Base-by-base conservation (phyloP, 495 filamentous ascomycete species). In the Immersiella caudata region DNA sequence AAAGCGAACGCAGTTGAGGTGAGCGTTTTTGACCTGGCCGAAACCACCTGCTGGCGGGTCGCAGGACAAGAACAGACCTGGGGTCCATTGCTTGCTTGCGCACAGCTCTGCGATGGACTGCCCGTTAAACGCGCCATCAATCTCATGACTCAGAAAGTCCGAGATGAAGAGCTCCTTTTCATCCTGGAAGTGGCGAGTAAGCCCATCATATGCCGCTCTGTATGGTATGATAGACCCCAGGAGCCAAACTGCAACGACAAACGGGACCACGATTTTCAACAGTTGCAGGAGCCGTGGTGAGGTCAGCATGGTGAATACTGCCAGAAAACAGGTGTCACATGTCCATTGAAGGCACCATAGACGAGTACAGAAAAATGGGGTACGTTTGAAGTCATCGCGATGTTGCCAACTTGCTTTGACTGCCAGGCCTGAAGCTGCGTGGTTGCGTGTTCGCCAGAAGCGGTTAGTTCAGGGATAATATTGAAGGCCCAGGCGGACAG, bases 1-100 rank as follows among this genome's bases (percentile, higher is more conserved):
- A 63, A 74, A 73, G n/a, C 78, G 71, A 18, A 79, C 69, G 69
- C 78, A 80, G 52, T 70, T 74, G 29, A 80, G 58, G 20, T 78
- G 68, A 6, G 74, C 67, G 66, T 80, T 79, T 54, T 73, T 70
- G 22, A 78, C 73, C 35, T 72, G 66, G 8, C 65, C 73, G 22
- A 76, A 52, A 33, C 76, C 78, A 14, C 75, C 76, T 0, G 59
- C 16, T 8, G 69, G 49, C n/a, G 71, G 63, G 11, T 72, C 76
- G 57, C 78, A 80, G 12, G 67, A 73, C 24, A 80, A 67, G 12
- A 76, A 70, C 65, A 80, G 60, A 14, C 72, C 75, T 0, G 66
- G 64, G 0, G 61, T 72, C 76, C 76, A 80, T 36, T 56, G 64
- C 66, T 71, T 78, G 61, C 62, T 70, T 20, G 57, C 68, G 63